These are phyloP conservation scores for Hygrophoropsis aurantiaca DNA, from an alignment of 768 basidiomycete genomes.

Conservation along the genomic window DNA sequence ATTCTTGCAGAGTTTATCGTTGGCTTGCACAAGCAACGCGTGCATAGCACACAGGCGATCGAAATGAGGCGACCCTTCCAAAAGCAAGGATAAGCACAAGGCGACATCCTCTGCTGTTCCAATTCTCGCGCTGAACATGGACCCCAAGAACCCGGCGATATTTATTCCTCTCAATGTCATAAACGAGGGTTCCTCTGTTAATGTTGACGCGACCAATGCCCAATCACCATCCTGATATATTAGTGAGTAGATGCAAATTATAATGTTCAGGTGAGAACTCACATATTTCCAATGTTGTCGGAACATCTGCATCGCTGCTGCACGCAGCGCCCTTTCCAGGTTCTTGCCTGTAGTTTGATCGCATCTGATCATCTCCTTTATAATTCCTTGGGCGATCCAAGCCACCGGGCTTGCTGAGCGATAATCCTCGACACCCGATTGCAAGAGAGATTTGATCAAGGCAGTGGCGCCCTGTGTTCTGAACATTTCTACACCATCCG, in stretches of 20 bases:
- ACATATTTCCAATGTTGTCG: conserved; percentile 12
- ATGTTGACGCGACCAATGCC: conserved; percentile 1
- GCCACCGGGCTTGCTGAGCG: conserved; percentile 5
- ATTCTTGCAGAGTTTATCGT: conserved; percentile 30
- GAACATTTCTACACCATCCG: conserved; percentile 2
- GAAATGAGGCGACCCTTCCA: conserved; percentile 16
- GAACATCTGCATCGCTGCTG: conserved; percentile 8
- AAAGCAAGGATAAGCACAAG: conserved; percentile 27
- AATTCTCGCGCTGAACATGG: conserved; percentile 27
- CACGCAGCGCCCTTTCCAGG: conserved; percentile 6
- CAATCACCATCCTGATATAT: conserved; percentile 14
- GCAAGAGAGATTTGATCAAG: conserved; percentile 7
- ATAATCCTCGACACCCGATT: conserved; percentile 1
- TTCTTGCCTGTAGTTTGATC: conserved; percentile 1
- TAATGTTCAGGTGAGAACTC: background rate
- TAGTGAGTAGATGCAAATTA: background rate
- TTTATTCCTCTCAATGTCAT: conserved; percentile 21
- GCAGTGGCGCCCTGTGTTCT: background rate
- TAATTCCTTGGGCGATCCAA: background rate
- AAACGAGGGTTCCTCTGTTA: background rate
- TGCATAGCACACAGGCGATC: conserved; percentile 35
- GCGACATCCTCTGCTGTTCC: conserved; percentile 24
- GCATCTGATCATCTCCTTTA: conserved; percentile 2
- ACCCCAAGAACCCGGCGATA: conserved; percentile 31
- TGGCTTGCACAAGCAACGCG: conserved; percentile 30